Percentiles rank a stretch among this genome's conserved stretches.
phyloP scores from a whole-genome alignment of 163 green algal species.

The Scenedesmus sp. region DNA sequence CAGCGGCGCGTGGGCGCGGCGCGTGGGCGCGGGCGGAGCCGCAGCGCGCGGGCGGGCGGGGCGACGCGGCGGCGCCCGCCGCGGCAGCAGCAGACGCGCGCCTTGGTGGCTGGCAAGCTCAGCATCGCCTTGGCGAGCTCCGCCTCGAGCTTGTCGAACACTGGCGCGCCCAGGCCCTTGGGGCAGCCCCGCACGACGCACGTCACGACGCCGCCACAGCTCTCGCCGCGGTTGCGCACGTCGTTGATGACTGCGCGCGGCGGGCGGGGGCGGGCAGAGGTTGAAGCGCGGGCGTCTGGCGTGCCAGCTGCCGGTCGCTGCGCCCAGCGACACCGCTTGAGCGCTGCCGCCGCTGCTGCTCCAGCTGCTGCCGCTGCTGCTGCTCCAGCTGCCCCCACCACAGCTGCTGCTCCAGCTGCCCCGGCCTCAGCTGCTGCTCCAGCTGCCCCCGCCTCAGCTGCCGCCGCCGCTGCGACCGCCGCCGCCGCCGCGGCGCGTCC shows the following conservation, averaged over 20 bases:
- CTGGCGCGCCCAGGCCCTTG: constrained; percentile 89
- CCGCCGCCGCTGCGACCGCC: neutral
- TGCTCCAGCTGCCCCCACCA: neutral
- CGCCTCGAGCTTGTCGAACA: constrained; percentile 99
- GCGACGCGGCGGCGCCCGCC: too few relatives aligned
- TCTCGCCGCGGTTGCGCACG: constrained; percentile 91
- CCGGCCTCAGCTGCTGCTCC: neutral
- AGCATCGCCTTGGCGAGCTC: constrained; percentile 97
- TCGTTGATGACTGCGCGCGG: constrained; percentile 89
- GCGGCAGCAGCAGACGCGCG: constrained; percentile 27
- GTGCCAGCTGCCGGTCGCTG: too few relatives aligned
- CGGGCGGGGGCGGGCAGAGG: neutral
- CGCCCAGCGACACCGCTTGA: too few relatives aligned
- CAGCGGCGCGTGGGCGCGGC: neutral
- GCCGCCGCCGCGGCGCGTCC: too few relatives aligned
- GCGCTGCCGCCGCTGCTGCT: neutral
- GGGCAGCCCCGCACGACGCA: constrained; percentile 91
- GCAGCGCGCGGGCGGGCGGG: too few relatives aligned
- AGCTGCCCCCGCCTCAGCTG: constrained; percentile 29
- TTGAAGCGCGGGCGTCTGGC: too few relatives aligned
- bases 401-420: constrained; percentile 1
- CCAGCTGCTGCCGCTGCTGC: neutral
- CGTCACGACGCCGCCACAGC: constrained; percentile 96
- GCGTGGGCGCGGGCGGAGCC: too few relatives aligned
- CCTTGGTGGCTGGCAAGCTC: constrained; percentile 91